phyloP scores from a whole-genome alignment of 176 grass and related monocot species.

The Paspalum vaginatum region DNA sequence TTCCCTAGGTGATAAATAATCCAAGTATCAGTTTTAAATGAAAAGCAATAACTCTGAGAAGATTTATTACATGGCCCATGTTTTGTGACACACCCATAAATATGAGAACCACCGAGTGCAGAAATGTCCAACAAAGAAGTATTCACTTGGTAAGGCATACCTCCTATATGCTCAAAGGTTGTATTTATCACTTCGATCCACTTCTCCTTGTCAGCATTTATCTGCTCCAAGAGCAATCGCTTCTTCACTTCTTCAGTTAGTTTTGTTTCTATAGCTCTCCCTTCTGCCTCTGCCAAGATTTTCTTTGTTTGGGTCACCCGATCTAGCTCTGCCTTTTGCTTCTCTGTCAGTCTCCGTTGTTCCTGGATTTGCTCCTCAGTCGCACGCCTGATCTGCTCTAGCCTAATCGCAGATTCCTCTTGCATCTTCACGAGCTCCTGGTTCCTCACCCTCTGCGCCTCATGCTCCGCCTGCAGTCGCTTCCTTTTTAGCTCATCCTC shows the following conservation, averaged over 20 bases:
- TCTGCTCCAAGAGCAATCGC: conserved; percentile 55
- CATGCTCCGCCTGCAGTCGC: conserved; percentile 75
- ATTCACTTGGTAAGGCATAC: conserved; percentile 37
- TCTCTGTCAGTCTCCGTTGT: conserved; percentile 64
- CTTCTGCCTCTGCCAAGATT: conserved; percentile 61
- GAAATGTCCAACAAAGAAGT: conserved; percentile 23
- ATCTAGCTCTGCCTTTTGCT: conserved; percentile 58
- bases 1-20: neutral
- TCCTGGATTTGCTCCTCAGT: conserved; percentile 85
- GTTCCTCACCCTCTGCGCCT: conserved; percentile 88
- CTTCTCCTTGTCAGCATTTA: conserved; percentile 89
- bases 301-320: conserved; percentile 39
- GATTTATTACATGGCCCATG: neutral
- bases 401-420: conserved; percentile 79
- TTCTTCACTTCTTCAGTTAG: conserved; percentile 69
- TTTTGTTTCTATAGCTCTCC: conserved; percentile 42
- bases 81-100: neutral
- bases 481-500: conserved; percentile 87
- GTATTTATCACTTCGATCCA: conserved; percentile 92
- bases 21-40: conserved; percentile 20
- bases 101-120: conserved; percentile 19
- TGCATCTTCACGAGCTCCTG: conserved; percentile 97
- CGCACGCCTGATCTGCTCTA: conserved; percentile 71
- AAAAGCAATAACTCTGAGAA: conserved; percentile 10
- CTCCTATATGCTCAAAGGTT: conserved; percentile 97